These are phyloP conservation scores for Homolaphlyctis polyrhiza DNA, from an alignment of 371 early-diverging fungal species.

Conservation along the genomic window DNA sequence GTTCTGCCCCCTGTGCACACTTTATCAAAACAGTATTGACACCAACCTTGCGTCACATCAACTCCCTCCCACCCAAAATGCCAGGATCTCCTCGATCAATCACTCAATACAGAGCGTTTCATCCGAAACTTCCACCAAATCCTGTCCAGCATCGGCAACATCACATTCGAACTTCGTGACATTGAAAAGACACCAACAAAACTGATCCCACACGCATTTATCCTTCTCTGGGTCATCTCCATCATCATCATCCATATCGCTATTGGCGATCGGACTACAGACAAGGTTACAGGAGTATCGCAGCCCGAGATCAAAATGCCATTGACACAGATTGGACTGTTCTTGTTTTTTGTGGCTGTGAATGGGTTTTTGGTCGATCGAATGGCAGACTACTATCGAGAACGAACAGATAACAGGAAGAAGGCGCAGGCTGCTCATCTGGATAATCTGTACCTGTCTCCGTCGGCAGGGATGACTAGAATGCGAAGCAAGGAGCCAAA, in stretches of 20 bases:
- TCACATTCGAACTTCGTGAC: background rate
- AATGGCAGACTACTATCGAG: constrained; percentile 18
- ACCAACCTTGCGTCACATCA: background rate
- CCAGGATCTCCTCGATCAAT: background rate
- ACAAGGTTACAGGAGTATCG: background rate
- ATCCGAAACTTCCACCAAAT: background rate
- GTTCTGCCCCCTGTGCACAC: too few species aligned
- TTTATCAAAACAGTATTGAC: too few species aligned
- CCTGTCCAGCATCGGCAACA: background rate
- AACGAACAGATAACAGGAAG: constrained; percentile 21
- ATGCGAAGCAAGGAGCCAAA: too few species aligned
- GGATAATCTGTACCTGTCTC: too few species aligned
- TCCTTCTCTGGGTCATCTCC: constrained; percentile 13
- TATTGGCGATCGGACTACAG: background rate
- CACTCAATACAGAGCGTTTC: constrained; percentile 2
- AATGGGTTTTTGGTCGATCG: constrained; percentile 17
- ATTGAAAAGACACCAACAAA: background rate
- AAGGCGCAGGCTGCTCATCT: constrained; percentile 16
- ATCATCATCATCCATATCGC: constrained; percentile 17
- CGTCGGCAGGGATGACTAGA: too few species aligned
- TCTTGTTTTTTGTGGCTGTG: constrained; percentile 22
- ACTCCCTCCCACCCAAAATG: background rate
- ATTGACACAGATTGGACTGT: constrained; percentile 20
- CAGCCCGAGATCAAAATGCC: constrained; percentile 11
- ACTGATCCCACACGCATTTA: constrained; percentile 12